Base-by-base conservation (phyloP, 805 yeast genomes). In the Lipomyces yamadae region DNA sequence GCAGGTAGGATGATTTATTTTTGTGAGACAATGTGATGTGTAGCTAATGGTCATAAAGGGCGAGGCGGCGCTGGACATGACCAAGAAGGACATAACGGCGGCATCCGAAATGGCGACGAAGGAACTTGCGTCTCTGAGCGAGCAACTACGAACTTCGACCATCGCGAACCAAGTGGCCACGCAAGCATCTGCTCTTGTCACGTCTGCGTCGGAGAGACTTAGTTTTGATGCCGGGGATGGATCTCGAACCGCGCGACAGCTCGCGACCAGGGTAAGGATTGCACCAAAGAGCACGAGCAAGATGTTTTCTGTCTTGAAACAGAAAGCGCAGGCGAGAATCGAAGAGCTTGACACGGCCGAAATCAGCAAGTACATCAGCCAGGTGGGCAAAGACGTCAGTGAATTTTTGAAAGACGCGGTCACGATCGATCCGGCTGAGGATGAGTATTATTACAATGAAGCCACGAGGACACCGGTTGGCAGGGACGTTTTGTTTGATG, bases 261-360 rank as follows among this genome's bases (percentile, higher is more conserved):
- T 61, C 15, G 59, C 64, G 37, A 11, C 53, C 57, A 53, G 58
- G 1, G 57, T 61, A 34, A 33, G 29, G 54, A 48, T 57, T 5
- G 63, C 71, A 32, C 72, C 73, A 34, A 64, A 68, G 65, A 67
- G 35, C 62, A 73, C 60, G 63, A 71, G 65, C 59, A 70, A 73
- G 34, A 73, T 74, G 76, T 72, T 80, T 54, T 65, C 69, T n/a
- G 74, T 74, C 50, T 70, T 74, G 68, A 77, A 75, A 70, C 74
- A 67, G 57, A 77, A 81, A 69, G 87, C 92, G 6, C 91, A 89
- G 71, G 82, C 82, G 57, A 85, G 84, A 61, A 80, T 92, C 60
- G 93, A 91, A 69, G 84, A 85, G 6, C 80, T 93, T 57, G 97
- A 90, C 72, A 81, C 81, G 62, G 87, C 91, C 6, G 97, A 93